Evolutionary conservation across 176 grass and related monocot genomes (phyloP).

Genomic region (Pharus latifolius): DNA sequence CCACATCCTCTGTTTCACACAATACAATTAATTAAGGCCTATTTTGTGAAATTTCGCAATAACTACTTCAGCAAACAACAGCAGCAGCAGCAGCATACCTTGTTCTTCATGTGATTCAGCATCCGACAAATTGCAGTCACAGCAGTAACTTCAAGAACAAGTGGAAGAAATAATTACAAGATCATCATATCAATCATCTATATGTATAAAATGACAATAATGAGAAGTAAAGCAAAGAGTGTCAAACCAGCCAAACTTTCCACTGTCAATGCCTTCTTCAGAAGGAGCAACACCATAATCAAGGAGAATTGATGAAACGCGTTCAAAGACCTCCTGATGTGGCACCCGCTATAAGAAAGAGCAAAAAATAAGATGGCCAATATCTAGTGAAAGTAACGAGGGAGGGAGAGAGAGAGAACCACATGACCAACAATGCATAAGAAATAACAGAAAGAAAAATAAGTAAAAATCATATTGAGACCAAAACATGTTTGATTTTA

Average conservation of each 20-base stretch:
- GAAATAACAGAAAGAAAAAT: no score
- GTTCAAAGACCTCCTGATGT: not conserved
- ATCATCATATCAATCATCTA: not conserved
- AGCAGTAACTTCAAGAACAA: not conserved
- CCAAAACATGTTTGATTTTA: no score
- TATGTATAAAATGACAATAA: not conserved
- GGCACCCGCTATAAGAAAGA: no score
- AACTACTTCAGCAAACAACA: not conserved
- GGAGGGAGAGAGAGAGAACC: no score
- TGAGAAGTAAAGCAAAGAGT: not conserved
- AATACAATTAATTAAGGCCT: not conserved
- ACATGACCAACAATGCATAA: no score
- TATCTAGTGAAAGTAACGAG: no score
- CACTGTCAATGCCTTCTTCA: not conserved
- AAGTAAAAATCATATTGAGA: no score
- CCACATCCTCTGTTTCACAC: not conserved
- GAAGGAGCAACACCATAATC: not conserved
- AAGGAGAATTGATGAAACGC: not conserved
- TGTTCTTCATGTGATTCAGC: not conserved
- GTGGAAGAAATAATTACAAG: not conserved
- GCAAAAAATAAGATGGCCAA: no score
- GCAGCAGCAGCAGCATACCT: not conserved
- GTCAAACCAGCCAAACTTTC: not conserved
- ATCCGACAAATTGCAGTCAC: not conserved
- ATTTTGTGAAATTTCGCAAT: not conserved